A percentile compares a stretch with the other conserved stretches of the same genome.
Conservation (phyloP, 1,139 yeast species). For the Yamadazyma triangularis region DNA sequence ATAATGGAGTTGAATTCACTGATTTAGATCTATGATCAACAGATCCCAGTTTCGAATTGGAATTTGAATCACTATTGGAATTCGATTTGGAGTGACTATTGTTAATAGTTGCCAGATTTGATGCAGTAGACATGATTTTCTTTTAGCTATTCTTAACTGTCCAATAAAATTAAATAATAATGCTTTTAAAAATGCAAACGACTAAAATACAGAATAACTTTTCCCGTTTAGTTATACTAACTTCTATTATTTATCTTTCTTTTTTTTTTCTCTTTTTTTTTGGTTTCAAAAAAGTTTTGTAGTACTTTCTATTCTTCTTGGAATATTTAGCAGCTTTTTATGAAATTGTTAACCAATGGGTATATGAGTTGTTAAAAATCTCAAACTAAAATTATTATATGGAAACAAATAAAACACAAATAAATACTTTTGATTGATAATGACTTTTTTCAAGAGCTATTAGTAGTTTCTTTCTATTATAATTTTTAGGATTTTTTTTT, state of each 20-base stretch:
- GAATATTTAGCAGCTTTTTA: not conserved
- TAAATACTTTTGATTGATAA: no score
- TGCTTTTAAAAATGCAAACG: not conserved
- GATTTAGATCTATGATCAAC: constrained; percentile 1
- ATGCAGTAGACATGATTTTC: not conserved
- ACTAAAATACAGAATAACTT: not conserved
- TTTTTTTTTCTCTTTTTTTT: not conserved
- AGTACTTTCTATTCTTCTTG: no score
- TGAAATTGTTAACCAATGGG: no score
- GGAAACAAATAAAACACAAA: no score
- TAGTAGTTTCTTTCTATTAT: no score
- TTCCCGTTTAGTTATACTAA: not conserved
- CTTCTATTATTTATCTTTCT: not conserved
- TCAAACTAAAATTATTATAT: no score
- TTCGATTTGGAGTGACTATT: not conserved
- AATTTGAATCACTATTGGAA: no score
- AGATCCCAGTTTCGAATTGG: not conserved
- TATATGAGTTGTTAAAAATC: no score
- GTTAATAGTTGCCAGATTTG: constrained; percentile 1
- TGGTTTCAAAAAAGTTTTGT: no score
- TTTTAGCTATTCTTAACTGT: not conserved
- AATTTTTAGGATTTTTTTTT: no score
- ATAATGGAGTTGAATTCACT: constrained; percentile 5
- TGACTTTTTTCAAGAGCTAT: no score
- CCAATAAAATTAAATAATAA: no score